phyloP scores from a whole-genome alignment of 768 basidiomycete genomes.

The Lactarius tabidus region DNA sequence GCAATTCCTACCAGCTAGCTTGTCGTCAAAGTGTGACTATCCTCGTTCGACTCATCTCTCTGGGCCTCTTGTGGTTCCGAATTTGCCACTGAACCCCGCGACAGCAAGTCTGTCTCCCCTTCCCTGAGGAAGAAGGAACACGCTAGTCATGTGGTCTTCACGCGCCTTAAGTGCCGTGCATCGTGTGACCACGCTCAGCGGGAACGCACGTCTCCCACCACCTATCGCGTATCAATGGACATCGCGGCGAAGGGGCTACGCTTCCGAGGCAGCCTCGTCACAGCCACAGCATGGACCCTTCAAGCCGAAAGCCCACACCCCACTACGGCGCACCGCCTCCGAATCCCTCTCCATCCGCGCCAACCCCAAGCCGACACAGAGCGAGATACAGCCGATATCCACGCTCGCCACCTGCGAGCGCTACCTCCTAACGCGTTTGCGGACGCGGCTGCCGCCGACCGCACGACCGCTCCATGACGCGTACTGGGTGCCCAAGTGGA shows the following conservation, averaged over 20 bases:
- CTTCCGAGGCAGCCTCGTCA: conserved; percentile 4
- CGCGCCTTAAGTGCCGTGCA: neutral
- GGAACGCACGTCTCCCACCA: neutral
- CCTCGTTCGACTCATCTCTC: neutral
- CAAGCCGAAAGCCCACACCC: conserved; percentile 79
- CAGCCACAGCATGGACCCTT: conserved; percentile 5
- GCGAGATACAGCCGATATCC: conserved; percentile 73
- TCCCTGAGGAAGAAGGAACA: neutral
- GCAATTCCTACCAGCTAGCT: neutral
- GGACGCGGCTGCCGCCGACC: conserved; percentile 47
- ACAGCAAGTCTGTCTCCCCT: neutral
- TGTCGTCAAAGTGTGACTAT: neutral
- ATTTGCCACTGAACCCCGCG: neutral
- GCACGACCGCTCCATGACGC: conserved; percentile 67
- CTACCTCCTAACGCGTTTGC: conserved; percentile 65
- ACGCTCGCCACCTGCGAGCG: conserved; percentile 86
- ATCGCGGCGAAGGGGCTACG: conserved; percentile 5
- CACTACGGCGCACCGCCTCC: conserved; percentile 77
- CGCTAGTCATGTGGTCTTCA: conserved; percentile 2
- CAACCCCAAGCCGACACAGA: conserved; percentile 81
- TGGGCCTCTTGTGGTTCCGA: neutral
- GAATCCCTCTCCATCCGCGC: conserved; percentile 82
- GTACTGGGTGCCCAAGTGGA: conserved; percentile 73
- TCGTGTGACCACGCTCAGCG: neutral
- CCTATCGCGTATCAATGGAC: neutral